Percentiles rank a stretch among this genome's conserved stretches.
Evolutionary conservation across 1,284 basidiomycete genomes (phyloP).

Genomic region (Leccinum proximum): DNA sequence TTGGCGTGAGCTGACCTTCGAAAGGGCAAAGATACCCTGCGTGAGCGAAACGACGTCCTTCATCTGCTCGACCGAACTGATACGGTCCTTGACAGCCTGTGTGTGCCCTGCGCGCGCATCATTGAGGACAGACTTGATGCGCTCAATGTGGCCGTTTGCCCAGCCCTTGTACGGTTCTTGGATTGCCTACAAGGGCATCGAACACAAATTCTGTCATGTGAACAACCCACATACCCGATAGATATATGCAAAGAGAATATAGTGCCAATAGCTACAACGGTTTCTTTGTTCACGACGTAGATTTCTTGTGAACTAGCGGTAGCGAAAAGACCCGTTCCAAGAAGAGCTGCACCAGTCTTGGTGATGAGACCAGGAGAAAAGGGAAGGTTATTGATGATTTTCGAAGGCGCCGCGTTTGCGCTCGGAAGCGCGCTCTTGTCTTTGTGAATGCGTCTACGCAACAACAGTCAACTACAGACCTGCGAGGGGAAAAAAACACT

Average conservation of each 20-base stretch:
- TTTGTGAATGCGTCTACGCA: conserved; percentile 8
- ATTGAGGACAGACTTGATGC: conserved; percentile 84
- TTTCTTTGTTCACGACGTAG: conserved; percentile 97
- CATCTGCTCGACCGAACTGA: conserved; percentile 88
- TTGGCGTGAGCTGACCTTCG: conserved; percentile 60
- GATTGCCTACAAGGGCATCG: conserved; percentile 17
- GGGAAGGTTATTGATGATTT: conserved; percentile 91
- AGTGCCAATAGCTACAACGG: conserved; percentile 80
- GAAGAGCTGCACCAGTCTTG: conserved; percentile 91
- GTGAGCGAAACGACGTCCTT: conserved; percentile 94
- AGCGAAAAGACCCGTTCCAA: conserved; percentile 89
- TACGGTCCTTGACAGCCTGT: conserved; percentile 90
- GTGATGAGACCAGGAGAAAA: conserved; percentile 88
- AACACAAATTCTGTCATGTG: not conserved
- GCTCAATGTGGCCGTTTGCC: conserved; percentile 86
- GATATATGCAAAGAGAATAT: conserved; percentile 88
- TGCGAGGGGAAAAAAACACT: conserved; percentile 1
- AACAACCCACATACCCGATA: conserved; percentile 61
- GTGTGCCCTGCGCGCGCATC: conserved; percentile 89
- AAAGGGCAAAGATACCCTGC: conserved; percentile 87
- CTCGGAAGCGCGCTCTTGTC: not conserved
- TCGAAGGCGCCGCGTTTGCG: conserved; percentile 42
- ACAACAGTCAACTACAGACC: not conserved
- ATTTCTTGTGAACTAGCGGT: conserved; percentile 97
- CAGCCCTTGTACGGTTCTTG: conserved; percentile 91